These are phyloP conservation scores for Herpetospermum pedunculosum DNA, from an alignment of 306 rosid genomes.

Conservation along the genomic window DNA sequence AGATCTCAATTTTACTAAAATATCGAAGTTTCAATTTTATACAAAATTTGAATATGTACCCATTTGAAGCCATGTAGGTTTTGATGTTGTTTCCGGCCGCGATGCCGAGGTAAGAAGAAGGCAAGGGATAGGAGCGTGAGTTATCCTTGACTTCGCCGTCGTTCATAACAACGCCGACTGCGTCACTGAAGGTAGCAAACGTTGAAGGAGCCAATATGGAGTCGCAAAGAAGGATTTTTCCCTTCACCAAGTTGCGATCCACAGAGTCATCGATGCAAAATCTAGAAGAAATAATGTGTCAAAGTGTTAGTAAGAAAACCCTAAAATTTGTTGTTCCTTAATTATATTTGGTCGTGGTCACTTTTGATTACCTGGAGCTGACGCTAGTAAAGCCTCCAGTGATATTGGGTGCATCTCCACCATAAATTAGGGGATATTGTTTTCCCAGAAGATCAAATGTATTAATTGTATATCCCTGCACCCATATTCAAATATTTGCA, in stretches of 20 bases:
- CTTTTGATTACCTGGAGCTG: constrained; percentile 19
- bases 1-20: too few relatives aligned
- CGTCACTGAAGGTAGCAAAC: background rate
- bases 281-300: constrained; percentile 1
- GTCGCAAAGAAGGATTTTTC: constrained; percentile 42
- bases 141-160: background rate
- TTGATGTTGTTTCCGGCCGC: background rate
- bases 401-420: constrained; percentile 31
- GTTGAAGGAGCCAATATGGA: rapidly evolving
- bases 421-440: constrained; percentile 25
- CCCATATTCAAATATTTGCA: background rate
- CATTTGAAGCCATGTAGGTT: constrained; percentile 19
- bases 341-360: background rate
- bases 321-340: background rate
- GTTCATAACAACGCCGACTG: constrained; percentile 21
- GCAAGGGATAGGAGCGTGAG: constrained; percentile 5
- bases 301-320: background rate
- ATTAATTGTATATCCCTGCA: constrained; percentile 39
- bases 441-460: constrained; percentile 20
- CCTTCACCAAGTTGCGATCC: constrained; percentile 21
- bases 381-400: background rate
- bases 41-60: background rate
- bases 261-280: background rate
- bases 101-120: constrained; percentile 10
- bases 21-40: background rate